Percentiles rank a stretch among this genome's conserved stretches.
Conservation (phyloP, 768 basidiomycete species). For the Zangia roseola region DNA sequence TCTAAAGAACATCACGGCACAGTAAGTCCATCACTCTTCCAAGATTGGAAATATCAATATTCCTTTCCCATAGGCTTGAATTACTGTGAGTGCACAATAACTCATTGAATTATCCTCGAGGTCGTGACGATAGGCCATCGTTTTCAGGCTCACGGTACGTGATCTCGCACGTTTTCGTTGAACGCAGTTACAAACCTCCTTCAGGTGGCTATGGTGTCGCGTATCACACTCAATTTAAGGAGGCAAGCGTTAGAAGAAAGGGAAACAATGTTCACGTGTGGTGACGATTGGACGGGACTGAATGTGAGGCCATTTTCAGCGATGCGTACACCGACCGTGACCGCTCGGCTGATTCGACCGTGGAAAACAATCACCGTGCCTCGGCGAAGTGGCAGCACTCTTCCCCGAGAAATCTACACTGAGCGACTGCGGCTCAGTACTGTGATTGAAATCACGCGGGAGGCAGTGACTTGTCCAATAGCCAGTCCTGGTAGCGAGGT, state of each 20-base stretch:
- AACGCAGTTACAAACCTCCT: constrained; percentile 1
- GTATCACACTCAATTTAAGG: constrained; percentile 61
- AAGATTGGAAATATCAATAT: background rate
- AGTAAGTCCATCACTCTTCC: constrained; percentile 10
- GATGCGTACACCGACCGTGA: background rate
- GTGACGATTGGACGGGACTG: background rate
- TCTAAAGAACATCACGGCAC: constrained; percentile 38
- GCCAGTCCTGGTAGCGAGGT: background rate
- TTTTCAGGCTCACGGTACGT: constrained; percentile 15
- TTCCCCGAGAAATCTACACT: background rate
- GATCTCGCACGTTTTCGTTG: background rate
- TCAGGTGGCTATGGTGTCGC: constrained; percentile 65
- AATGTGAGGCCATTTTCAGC: too few relatives aligned
- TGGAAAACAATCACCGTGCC: background rate
- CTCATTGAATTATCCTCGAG: constrained; percentile 14
- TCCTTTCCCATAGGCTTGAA: constrained; percentile 22
- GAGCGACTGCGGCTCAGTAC: background rate
- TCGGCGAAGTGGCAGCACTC: background rate
- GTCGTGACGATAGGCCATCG: constrained; percentile 35
- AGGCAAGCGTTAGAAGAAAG: constrained; percentile 26
- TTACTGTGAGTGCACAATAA: constrained; percentile 39
- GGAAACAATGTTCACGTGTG: background rate
- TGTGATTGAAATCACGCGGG: background rate
- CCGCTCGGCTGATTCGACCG: too few relatives aligned
- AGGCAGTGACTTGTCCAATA: background rate